Conservation (phyloP, 2,329 filamentous ascomycete genomes). For the Apiospora malaysiana region DNA sequence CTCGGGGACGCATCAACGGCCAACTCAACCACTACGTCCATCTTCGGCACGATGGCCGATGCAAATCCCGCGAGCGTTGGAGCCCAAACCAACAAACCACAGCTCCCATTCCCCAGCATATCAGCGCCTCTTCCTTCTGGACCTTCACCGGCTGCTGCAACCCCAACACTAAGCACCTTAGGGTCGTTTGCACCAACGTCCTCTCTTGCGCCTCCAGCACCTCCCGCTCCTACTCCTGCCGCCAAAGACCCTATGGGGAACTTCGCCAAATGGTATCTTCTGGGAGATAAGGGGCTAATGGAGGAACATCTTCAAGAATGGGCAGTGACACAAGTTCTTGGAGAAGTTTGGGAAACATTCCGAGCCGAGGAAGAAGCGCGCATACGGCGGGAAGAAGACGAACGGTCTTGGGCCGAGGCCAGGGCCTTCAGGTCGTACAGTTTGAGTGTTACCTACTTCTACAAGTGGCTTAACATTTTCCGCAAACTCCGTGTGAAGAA, state of each 20-base stretch:
- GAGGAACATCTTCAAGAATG: conserved; percentile 53
- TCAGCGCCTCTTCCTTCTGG: neutral
- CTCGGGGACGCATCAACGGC: neutral
- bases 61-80: neutral
- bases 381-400: conserved; percentile 54
- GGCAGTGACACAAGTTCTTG: conserved; percentile 52
- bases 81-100: neutral
- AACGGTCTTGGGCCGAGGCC: conserved; percentile 52
- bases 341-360: conserved; percentile 48
- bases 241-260: conserved; percentile 51
- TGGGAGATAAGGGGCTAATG: conserved; percentile 59
- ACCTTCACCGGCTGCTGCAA: conserved; percentile 22
- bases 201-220: conserved; percentile 11
- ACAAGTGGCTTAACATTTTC: conserved; percentile 58
- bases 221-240: conserved; percentile 23
- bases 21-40: neutral
- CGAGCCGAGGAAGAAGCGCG: conserved; percentile 48
- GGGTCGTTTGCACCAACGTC: neutral
- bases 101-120: neutral
- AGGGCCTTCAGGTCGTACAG: conserved; percentile 55
- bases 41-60: neutral
- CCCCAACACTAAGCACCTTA: conserved; percentile 20
- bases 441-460: conserved; percentile 61
- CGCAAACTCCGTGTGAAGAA: conserved; percentile 54
- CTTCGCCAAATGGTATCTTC: conserved; percentile 61